Conservation (phyloP, 2,329 filamentous ascomycete species). For the Metarhizium rileyi region DNA sequence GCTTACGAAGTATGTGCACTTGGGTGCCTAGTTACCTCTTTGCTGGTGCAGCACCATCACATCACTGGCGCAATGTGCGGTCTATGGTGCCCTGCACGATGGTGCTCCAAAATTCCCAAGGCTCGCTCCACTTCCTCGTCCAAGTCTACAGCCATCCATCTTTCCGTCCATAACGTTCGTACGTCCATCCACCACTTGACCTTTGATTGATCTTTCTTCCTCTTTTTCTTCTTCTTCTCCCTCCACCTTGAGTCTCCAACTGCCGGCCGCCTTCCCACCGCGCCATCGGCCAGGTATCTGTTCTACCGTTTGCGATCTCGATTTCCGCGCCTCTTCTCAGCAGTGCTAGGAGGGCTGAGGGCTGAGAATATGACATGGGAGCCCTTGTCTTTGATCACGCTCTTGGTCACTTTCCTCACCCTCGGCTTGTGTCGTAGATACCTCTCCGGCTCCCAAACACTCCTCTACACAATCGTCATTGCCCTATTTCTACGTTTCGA, state of each 20-base stretch:
- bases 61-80: too few species aligned
- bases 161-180: too few species aligned
- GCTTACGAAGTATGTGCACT: too few species aligned
- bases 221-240: neutral
- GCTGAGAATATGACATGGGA: slow-evolving; percentile 35
- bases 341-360: slow-evolving; percentile 15
- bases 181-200: too few species aligned
- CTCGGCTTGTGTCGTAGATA: slow-evolving; percentile 28
- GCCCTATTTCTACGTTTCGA: slow-evolving; percentile 24
- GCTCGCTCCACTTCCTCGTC: too few species aligned
- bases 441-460: slow-evolving; percentile 21
- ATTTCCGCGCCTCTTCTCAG: slow-evolving; percentile 4
- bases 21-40: too few species aligned
- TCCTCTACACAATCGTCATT: slow-evolving; percentile 21
- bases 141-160: too few species aligned
- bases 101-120: too few species aligned
- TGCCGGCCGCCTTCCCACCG: slow-evolving; percentile 1
- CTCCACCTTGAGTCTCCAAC: neutral
- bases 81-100: too few species aligned
- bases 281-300: neutral
- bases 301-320: neutral
- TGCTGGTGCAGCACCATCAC: too few species aligned
- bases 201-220: too few species aligned
- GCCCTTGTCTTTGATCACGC: slow-evolving; percentile 29
- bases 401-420: slow-evolving; percentile 28